Base-by-base conservation (phyloP, 805 yeast species). In the Metschnikowia noctiluminum region DNA sequence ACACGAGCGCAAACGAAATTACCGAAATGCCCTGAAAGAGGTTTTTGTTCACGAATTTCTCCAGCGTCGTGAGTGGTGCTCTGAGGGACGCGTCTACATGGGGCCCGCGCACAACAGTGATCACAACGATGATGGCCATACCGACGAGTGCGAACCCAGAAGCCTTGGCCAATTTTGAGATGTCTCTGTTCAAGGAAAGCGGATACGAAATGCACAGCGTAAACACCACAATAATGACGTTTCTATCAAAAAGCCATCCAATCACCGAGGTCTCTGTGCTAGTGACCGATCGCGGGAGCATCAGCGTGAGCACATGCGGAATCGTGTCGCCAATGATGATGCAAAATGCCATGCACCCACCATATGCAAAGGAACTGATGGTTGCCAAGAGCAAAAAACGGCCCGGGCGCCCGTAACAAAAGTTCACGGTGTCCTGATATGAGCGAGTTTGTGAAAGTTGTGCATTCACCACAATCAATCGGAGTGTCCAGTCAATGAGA, bases 291-390 rank as follows among this genome's bases (percentile, higher is more conserved):
- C 57, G 52, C 0, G 87, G 84, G 50, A 89, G 76, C 32, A 89
- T 62, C 3, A 89, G 80, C 48, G 81, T 71, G 42, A 92, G 64
- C 4, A 91, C 96, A 64, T 89, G 96, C 0, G 98, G 97, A 34
- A 92, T 83, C 0, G 97, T 87, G 61, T 91, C 98, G 16, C 98
- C 98, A 31, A 91, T 89, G 55, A 91, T 92, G 45, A 91, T 91
- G 52, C 96, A 87, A 66, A 89, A 92, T 2, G 97, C 97, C 75
- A 89, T 83, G 51, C 89, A 82, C 0, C 98, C 98, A 27, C 98
- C 97, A 60, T 89, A 84, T 1, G 98, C 97, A 73, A 91, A 91
- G 5, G 88, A 71, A 1, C 94, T 90, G 62, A 91, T 96, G 0
- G 96, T 81, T 2, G 85, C 57, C 27, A 91, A 73, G 30, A 91